A percentile compares a stretch with the other conserved stretches of the same genome.
Conservation (phyloP, 495 filamentous ascomycete species). For the Aspergillus funiculosus region DNA sequence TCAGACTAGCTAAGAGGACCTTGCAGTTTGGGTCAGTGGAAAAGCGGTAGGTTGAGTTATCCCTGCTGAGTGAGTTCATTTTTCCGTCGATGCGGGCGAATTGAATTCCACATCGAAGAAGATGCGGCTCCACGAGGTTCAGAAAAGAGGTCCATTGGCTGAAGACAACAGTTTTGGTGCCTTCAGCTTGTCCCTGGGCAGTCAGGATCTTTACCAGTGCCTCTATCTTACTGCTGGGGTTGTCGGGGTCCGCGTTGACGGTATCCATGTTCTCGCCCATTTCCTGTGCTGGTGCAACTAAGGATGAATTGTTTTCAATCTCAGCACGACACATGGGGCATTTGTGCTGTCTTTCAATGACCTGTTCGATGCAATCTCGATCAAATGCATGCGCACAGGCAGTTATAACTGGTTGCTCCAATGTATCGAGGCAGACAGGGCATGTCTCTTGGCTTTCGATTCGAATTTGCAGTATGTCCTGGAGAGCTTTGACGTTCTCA, state of each 20-base stretch:
- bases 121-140: slow-evolving; percentile 66
- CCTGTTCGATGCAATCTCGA: slow-evolving; percentile 65
- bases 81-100: slow-evolving; percentile 80
- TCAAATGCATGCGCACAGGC: slow-evolving; percentile 84
- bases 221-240: slow-evolving; percentile 77
- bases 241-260: slow-evolving; percentile 52
- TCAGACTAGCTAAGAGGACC: slow-evolving; percentile 77
- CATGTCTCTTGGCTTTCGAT: slow-evolving; percentile 83
- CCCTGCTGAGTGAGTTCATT: slow-evolving; percentile 63
- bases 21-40: slow-evolving; percentile 62
- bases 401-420: slow-evolving; percentile 77
- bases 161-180: slow-evolving; percentile 83
- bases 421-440: slow-evolving; percentile 69
- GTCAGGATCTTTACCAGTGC: slow-evolving; percentile 72
- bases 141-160: slow-evolving; percentile 93
- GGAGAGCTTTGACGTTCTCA: slow-evolving; percentile 67
- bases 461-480: slow-evolving; percentile 69
- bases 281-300: slow-evolving; percentile 60
- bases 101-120: slow-evolving; percentile 54
- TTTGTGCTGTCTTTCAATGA: slow-evolving; percentile 72
- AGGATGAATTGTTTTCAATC: slow-evolving; percentile 49
- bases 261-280: slow-evolving; percentile 45
- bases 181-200: slow-evolving; percentile 59
- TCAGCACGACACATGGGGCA: slow-evolving; percentile 85
- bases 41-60: slow-evolving; percentile 61